Evolutionary conservation across 345 rosid genomes (phyloP), one percentile per base, ranked within the genome.

Genomic region (Balakata baccata): DNA sequence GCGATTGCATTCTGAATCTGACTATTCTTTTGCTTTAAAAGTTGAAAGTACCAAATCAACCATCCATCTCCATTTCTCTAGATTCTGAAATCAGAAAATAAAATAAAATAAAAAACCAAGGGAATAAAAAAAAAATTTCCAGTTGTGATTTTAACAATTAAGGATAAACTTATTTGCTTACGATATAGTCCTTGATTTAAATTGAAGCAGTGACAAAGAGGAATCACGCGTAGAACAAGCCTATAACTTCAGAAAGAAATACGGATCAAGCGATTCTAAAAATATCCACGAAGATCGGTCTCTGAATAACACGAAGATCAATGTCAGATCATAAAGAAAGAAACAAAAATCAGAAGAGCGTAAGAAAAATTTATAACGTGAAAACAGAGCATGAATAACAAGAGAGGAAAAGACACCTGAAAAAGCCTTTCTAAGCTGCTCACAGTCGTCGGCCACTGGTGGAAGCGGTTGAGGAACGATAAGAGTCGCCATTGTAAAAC

Each of bases 381-480:
- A 25, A 53, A 70, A 54, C 20, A 58, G 60, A 43, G 49, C 68
- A 79, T 45, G n/a, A 34, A 39, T 3, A 54, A 11, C 51, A 22
- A 50, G 22, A 58, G 56, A 29, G 34, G 34, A 29, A 3, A n/a
- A 59, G 47, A 45, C 58, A 92, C 95, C 97, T 43, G 75, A 74
- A 34, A 92, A 90, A 43, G 93, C 95, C 61, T 84, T 85, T 54
- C 82, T 79, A 71, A 90, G 86, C 77, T 90, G 95, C 68, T 92
- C 95, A 68, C 84, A 83, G 81, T 92, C 97, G 5, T 88, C 89
- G 68, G 84, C 39, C 0, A 81, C 86, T 10, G 90, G 41, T 14
- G 93, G 95, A 80, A 81, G 69, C 12, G 74, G 56, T 10, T 68
- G 38, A 54, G 94, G 89, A 59, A 89, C 86, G 17, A 71, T 78